Conservation (phyloP, 2,329 filamentous ascomycete species). For the Arthroderma uncinatum region DNA sequence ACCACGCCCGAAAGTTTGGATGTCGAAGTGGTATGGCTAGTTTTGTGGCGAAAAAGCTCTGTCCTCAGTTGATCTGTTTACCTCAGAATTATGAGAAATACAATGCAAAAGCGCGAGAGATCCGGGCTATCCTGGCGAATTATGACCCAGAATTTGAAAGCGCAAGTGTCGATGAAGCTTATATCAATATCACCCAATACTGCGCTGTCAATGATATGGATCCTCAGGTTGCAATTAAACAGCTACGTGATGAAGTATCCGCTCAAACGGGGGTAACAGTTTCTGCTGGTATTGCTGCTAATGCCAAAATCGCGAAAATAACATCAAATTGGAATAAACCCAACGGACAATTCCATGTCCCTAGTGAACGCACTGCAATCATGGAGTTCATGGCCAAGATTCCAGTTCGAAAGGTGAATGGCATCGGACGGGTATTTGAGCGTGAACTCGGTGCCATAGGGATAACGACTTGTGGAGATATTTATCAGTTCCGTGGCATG, state of each 20-base stretch:
- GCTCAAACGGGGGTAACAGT: constrained; percentile 73
- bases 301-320: constrained; percentile 89
- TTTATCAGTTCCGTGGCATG: constrained; percentile 64
- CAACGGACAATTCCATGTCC: constrained; percentile 75
- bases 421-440: constrained; percentile 87
- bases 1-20: constrained; percentile 78
- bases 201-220: constrained; percentile 56
- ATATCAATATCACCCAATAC: constrained; percentile 86
- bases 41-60: constrained; percentile 90
- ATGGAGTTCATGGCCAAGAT: constrained; percentile 77
- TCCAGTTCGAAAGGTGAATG: constrained; percentile 83
- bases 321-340: constrained; percentile 94
- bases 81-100: constrained; percentile 88
- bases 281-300: constrained; percentile 87
- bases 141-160: constrained; percentile 90
- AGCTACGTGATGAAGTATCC: constrained; percentile 66
- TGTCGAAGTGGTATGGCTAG: constrained; percentile 91
- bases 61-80: constrained; percentile 70
- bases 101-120: constrained; percentile 74
- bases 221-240: constrained; percentile 62
- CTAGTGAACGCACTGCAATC: constrained; percentile 60
- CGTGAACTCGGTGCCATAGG: constrained; percentile 80
- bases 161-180: constrained; percentile 91
- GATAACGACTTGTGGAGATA: constrained; percentile 77
- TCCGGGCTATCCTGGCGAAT: constrained; percentile 67